These are phyloP conservation scores for Erythrobasidium yunnanense DNA, from an alignment of 768 basidiomycete species.

Conservation along the genomic window DNA sequence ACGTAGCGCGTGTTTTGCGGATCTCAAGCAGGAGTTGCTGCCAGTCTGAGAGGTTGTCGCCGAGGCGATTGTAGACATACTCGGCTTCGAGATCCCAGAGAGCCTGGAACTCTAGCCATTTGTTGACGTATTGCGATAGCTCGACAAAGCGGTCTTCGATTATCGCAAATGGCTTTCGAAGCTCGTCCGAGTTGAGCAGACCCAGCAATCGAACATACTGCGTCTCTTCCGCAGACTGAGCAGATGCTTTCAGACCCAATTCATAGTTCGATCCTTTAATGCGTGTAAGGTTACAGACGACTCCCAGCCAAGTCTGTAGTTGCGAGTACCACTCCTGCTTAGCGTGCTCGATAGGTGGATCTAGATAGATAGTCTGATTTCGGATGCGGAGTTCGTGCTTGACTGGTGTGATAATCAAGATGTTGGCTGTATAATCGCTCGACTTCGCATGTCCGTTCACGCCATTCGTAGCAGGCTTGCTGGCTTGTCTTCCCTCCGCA, in stretches of 20 bases:
- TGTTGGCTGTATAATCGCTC: background rate
- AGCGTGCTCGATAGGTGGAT: conserved; percentile 92
- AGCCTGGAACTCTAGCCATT: conserved; percentile 98
- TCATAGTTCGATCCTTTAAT: conserved; percentile 95
- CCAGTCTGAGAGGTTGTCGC: conserved; percentile 87
- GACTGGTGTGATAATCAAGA: conserved; percentile 67
- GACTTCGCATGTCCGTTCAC: conserved; percentile 13
- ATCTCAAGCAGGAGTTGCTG: conserved; percentile 88
- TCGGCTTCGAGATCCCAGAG: conserved; percentile 97
- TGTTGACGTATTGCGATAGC: conserved; percentile 79
- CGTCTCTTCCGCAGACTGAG: background rate
- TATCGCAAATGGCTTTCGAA: conserved; percentile 69
- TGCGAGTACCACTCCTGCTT: conserved; percentile 79
- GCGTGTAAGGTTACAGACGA: conserved; percentile 72
- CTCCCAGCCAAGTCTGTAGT: conserved; percentile 73
- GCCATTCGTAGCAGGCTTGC: background rate
- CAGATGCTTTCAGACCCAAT: conserved; percentile 70
- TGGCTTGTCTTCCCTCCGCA: background rate
- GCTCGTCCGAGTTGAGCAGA: conserved; percentile 58
- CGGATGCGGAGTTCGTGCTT: conserved; percentile 95
- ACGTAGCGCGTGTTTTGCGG: conserved; percentile 88
- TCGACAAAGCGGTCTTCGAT: conserved; percentile 81
- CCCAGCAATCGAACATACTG: conserved; percentile 51
- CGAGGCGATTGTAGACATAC: conserved; percentile 87
- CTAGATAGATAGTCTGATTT: conserved; percentile 96